A percentile compares a stretch with the other conserved stretches of the same genome.
These are phyloP conservation scores for Cucurbita maxima DNA, from an alignment of 306 rosid species.

Conservation along the genomic window DNA sequence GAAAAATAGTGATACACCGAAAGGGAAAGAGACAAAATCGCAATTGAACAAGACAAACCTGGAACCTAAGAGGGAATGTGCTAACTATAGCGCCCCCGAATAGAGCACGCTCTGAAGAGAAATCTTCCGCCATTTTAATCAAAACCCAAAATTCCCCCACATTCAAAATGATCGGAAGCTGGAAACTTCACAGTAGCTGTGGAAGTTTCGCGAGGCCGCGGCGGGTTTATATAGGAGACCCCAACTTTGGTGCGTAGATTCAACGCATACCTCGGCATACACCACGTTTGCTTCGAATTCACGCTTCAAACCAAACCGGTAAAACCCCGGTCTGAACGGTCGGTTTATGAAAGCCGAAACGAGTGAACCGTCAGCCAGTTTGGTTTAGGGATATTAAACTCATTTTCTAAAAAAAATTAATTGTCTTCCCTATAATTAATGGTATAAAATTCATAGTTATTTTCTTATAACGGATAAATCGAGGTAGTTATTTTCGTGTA, in stretches of 20 bases:
- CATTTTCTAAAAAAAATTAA: too few species aligned
- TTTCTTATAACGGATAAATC: too few species aligned
- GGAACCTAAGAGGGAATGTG: conserved; percentile 51
- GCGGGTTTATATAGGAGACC: not conserved
- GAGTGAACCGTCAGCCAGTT: not conserved
- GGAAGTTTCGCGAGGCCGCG: not conserved
- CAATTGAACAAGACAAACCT: conserved; percentile 23
- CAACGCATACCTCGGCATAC: not conserved
- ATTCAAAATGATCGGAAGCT: too few species aligned
- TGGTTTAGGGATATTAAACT: too few species aligned
- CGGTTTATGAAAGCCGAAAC: not conserved
- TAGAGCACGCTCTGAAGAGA: conserved; percentile 29
- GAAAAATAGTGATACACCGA: not conserved
- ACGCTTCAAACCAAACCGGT: not conserved
- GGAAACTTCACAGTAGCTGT: not conserved
- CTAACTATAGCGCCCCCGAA: conserved; percentile 55
- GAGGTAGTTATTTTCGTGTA: too few species aligned
- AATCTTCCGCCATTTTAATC: conserved; percentile 34
- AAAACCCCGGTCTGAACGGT: not conserved
- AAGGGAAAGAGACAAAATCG: not conserved
- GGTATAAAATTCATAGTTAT: too few species aligned
- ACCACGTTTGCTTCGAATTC: not conserved
- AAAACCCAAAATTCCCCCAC: not conserved
- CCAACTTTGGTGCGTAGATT: not conserved
- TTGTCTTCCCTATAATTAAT: too few species aligned